These are phyloP conservation scores for Aureococcus anophagefferens DNA, from an alignment of 108 stramenopile species.

Conservation along the genomic window DNA sequence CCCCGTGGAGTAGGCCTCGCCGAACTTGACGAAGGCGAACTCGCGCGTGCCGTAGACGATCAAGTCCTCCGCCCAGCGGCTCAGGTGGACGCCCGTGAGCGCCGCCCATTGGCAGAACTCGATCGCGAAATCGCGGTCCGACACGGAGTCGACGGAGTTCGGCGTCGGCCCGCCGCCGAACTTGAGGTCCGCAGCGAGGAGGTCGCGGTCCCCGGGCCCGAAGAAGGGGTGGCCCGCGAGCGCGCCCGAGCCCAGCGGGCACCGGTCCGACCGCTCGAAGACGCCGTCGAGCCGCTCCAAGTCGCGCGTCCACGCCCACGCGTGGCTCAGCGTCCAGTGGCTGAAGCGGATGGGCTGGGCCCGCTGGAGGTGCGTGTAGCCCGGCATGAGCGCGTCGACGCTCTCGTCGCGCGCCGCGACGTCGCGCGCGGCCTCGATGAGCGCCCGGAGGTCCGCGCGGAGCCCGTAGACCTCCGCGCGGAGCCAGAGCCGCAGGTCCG, in stretches of 20 bases:
- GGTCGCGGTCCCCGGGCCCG: conserved; percentile 72
- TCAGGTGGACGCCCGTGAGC: conserved; percentile 75
- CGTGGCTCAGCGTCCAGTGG: conserved; percentile 93
- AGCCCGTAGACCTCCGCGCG: neutral
- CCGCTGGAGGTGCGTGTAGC: conserved; percentile 98
- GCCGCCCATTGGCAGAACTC: conserved; percentile 97
- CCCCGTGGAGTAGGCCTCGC: conserved; percentile 95
- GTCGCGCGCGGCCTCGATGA: conserved; percentile 59
- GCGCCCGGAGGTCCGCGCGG: conserved; percentile 20
- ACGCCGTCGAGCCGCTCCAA: conserved; percentile 76
- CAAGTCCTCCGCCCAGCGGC: conserved; percentile 94
- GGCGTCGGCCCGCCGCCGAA: conserved; percentile 75
- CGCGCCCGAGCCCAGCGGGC: conserved; percentile 92
- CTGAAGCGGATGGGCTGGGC: conserved; percentile 91
- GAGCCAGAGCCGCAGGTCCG: conserved; percentile 92
- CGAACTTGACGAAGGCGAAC: conserved; percentile 75
- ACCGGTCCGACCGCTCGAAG: conserved; percentile 74
- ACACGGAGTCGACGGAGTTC: conserved; percentile 91
- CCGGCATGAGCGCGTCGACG: conserved; percentile 90
- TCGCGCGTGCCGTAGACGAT: conserved; percentile 84
- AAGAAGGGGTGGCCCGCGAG: conserved; percentile 97
- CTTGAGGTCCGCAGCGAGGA: conserved; percentile 77
- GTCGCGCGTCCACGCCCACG: conserved; percentile 81
- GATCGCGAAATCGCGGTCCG: conserved; percentile 96
- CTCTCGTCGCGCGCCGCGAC: conserved; percentile 55